phyloP scores from a whole-genome alignment of 148 eudicot species.

The Cornus florida region DNA sequence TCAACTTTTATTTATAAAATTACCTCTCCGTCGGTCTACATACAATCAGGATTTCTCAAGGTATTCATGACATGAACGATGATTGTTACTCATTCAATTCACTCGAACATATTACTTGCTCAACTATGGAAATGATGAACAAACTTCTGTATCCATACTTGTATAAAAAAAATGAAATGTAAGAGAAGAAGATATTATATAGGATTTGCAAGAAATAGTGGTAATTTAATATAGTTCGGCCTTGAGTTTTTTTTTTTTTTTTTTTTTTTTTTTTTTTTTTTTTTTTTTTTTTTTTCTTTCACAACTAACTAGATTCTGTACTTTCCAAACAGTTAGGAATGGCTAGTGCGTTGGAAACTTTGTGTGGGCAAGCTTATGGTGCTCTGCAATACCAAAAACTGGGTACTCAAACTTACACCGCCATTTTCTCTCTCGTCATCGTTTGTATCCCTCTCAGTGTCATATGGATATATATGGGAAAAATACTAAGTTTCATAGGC shows the following conservation, averaged over 20 bases:
- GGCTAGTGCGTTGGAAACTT: conserved; percentile 78
- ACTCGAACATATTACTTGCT: background rate
- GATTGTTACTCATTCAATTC: too few species aligned
- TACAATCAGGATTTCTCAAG: too few species aligned
- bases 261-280: too few species aligned
- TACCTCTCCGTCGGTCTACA: background rate
- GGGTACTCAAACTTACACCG: conserved; percentile 79
- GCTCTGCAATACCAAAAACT: conserved; percentile 72
- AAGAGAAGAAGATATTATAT: background rate
- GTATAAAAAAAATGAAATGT: too few species aligned
- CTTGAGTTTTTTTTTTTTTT: background rate
- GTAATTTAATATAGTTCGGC: background rate
- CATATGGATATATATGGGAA: conserved; percentile 61
- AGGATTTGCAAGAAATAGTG: background rate
- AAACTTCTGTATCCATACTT: background rate
- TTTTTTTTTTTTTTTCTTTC: too few species aligned
- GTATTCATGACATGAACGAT: too few species aligned
- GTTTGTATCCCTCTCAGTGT: conserved; percentile 67
- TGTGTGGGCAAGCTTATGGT: conserved; percentile 88
- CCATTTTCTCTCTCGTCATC: conserved; percentile 58
- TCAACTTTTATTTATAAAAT: background rate
- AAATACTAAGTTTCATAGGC: conserved; percentile 55
- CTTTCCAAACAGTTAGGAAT: conserved; percentile 63
- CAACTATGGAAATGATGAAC: background rate
- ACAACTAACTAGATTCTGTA: background rate